Conservation (phyloP, 768 basidiomycete genomes). For the Trametes sanguinea region DNA sequence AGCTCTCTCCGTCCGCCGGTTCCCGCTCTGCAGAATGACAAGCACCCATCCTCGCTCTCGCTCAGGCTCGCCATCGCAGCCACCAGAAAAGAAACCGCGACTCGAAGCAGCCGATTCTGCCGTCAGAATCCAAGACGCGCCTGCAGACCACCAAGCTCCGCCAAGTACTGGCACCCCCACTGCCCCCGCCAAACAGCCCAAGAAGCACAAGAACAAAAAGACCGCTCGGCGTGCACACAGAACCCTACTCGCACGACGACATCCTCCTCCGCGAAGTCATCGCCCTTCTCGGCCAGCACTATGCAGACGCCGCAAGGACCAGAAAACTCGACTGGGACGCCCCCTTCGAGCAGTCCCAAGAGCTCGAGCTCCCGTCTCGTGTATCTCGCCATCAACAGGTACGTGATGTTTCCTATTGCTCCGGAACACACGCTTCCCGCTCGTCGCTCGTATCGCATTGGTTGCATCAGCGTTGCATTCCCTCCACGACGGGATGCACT, state of each 20-base stretch:
- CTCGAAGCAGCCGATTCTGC: constrained; percentile 15
- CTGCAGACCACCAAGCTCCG: constrained; percentile 1
- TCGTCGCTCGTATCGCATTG: background rate
- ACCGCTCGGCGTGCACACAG: constrained; percentile 46
- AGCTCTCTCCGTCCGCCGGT: background rate
- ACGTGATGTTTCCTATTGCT: constrained; percentile 21
- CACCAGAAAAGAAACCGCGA: constrained; percentile 37
- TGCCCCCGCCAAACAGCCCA: constrained; percentile 14
- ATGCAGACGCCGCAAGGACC: constrained; percentile 49
- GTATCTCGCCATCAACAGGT: constrained; percentile 62
- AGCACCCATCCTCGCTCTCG: constrained; percentile 10
- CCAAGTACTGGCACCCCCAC: background rate
- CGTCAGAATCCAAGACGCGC: constrained; percentile 5
- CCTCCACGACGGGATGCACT: too few species aligned
- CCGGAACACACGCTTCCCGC: background rate
- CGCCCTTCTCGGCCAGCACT: constrained; percentile 61
- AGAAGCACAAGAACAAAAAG: constrained; percentile 37
- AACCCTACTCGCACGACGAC: constrained; percentile 71
- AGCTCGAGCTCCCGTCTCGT: constrained; percentile 65
- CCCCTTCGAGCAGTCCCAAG: constrained; percentile 55
- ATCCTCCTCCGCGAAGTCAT: constrained; percentile 74
- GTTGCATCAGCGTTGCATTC: background rate
- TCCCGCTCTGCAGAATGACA: constrained; percentile 4
- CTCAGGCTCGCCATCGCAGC: constrained; percentile 12
- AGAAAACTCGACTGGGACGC: constrained; percentile 56